phyloP scores from a whole-genome alignment of 2,329 filamentous ascomycete genomes.

The Hirsutella thompsonii region DNA sequence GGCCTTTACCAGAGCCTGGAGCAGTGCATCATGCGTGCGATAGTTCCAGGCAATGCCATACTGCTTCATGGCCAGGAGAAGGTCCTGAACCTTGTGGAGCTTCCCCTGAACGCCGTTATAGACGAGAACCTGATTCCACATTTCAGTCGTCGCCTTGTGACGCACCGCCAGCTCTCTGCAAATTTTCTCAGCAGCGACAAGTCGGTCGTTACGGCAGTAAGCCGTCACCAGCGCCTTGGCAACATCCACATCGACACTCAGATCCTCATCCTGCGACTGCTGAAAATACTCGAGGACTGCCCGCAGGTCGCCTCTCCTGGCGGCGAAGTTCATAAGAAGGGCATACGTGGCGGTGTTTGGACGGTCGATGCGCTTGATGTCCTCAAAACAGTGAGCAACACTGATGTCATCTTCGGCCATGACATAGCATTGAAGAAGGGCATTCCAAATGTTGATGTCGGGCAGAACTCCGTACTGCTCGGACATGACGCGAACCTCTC shows the following conservation, averaged over 20 bases:
- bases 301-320: constrained; percentile 59
- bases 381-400: constrained; percentile 50
- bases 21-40: constrained; percentile 35
- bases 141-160: constrained; percentile 38
- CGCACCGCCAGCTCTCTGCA: constrained; percentile 37
- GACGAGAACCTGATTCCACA: constrained; percentile 70
- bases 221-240: constrained; percentile 54
- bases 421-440: constrained; percentile 58
- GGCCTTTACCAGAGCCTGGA: constrained; percentile 34
- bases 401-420: constrained; percentile 54
- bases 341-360: constrained; percentile 56
- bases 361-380: constrained; percentile 33
- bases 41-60: constrained; percentile 32
- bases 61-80: constrained; percentile 36
- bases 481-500: constrained; percentile 50
- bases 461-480: constrained; percentile 42
- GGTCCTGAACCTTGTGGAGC: constrained; percentile 31
- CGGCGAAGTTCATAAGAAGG: constrained; percentile 61
- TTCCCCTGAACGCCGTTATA: constrained; percentile 53
- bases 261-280: constrained; percentile 39
- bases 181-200: constrained; percentile 23
- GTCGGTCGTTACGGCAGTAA: constrained; percentile 35
- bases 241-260: constrained; percentile 44
- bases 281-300: constrained; percentile 53
- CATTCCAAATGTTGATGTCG: constrained; percentile 58